A percentile compares a stretch with the other conserved stretches of the same genome.
These are phyloP conservation scores for Aspergillus homomorphus DNA, from an alignment of 495 filamentous ascomycete species.

Conservation along the genomic window DNA sequence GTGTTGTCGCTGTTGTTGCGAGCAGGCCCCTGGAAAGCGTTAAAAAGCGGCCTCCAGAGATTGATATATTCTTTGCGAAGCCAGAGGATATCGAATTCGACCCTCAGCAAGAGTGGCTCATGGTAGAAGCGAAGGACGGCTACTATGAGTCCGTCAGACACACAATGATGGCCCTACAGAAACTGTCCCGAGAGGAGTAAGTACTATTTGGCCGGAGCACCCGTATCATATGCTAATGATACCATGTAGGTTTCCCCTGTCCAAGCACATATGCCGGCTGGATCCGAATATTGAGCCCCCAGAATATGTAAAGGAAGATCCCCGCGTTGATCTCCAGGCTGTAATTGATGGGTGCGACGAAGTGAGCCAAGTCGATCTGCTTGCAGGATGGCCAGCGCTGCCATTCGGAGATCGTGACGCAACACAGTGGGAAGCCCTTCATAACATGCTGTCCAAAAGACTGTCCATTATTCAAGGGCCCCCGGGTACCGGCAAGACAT, in stretches of 20 bases:
- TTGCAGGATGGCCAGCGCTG: slow-evolving; percentile 48
- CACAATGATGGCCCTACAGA: slow-evolving; percentile 70
- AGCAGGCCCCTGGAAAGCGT: slow-evolving; percentile 63
- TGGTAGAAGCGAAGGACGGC: slow-evolving; percentile 69
- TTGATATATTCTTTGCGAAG: slow-evolving; percentile 72
- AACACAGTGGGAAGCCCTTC: slow-evolving; percentile 66
- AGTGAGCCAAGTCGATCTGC: slow-evolving; percentile 39
- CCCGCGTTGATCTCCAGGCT: slow-evolving; percentile 45
- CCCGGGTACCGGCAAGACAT: slow-evolving; percentile 88
- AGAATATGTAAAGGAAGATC: slow-evolving; percentile 45
- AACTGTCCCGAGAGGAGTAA: slow-evolving; percentile 58
- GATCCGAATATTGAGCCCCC: slow-evolving; percentile 47
- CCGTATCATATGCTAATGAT: slow-evolving; percentile 18
- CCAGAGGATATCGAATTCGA: slow-evolving; percentile 64
- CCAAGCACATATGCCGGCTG: slow-evolving; percentile 56
- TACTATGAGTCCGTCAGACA: slow-evolving; percentile 76
- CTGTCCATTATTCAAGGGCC: slow-evolving; percentile 86
- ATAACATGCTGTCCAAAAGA: slow-evolving; percentile 66
- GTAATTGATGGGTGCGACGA: slow-evolving; percentile 18
- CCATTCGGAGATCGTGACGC: slow-evolving; percentile 57
- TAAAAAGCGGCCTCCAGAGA: slow-evolving; percentile 61
- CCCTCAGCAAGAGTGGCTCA: slow-evolving; percentile 65
- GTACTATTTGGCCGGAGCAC: slow-evolving; percentile 20
- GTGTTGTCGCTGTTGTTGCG: slow-evolving; percentile 70
- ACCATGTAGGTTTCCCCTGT: slow-evolving; percentile 54